Evolutionary conservation across 768 basidiomycete species (phyloP).

Genomic region (Hericium alpestre): DNA sequence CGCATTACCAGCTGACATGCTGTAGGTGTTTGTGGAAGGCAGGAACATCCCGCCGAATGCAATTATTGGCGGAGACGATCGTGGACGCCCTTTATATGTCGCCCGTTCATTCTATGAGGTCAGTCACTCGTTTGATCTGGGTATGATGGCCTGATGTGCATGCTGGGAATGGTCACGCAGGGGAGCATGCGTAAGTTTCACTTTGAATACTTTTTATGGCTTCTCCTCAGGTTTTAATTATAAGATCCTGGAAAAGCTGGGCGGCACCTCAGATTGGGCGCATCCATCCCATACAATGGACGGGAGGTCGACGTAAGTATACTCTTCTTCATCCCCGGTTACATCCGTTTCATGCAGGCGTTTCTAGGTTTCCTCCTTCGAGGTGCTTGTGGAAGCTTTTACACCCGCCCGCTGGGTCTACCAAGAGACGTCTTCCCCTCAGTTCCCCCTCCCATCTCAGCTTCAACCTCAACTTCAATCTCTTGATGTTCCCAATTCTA

Average conservation of each 20-base stretch:
- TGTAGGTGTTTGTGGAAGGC: constrained; percentile 10
- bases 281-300: constrained; percentile 23
- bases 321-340: neutral
- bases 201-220: neutral
- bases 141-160: neutral
- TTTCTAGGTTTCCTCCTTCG: constrained; percentile 21
- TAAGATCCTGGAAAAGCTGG: constrained; percentile 27
- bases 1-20: neutral
- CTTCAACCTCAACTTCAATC: no score
- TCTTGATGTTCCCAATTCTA: no score
- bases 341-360: neutral
- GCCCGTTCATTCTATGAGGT: constrained; percentile 13
- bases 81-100: constrained; percentile 7
- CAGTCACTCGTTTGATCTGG: neutral
- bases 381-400: constrained; percentile 25
- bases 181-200: constrained; percentile 7
- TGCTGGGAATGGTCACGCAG: neutral
- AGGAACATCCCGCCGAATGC: constrained; percentile 10
- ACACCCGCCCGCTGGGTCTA: constrained; percentile 2
- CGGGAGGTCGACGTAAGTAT: constrained; percentile 22
- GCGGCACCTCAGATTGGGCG: constrained; percentile 19
- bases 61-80: constrained; percentile 10
- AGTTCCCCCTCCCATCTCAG: no score
- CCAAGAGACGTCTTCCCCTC: neutral
- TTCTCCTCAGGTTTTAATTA: neutral